A percentile compares a stretch with the other conserved stretches of the same genome.
phyloP scores from a whole-genome alignment of 345 rosid species.

The Sisymbrium altissimum region DNA sequence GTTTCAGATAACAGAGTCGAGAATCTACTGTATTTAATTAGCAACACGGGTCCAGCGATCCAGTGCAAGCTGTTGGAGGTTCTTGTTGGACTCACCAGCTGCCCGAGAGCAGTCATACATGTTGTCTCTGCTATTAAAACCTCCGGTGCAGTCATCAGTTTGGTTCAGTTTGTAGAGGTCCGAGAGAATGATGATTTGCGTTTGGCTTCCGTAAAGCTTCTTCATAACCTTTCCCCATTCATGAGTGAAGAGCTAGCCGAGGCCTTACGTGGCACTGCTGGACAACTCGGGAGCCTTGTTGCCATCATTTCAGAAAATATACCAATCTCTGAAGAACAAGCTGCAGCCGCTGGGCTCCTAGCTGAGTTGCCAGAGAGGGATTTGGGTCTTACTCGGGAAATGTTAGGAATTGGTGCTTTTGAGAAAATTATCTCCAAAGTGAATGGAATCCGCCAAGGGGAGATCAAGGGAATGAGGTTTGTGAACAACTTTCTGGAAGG shows the following conservation, averaged over 20 bases:
- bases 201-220: constrained; percentile 77
- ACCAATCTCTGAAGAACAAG: constrained; percentile 76
- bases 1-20: constrained; percentile 81
- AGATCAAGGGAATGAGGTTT: constrained; percentile 67
- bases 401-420: constrained; percentile 76
- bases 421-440: constrained; percentile 51
- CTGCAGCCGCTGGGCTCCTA: constrained; percentile 83
- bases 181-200: constrained; percentile 52
- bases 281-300: constrained; percentile 78
- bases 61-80: constrained; percentile 97
- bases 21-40: constrained; percentile 75
- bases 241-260: constrained; percentile 83
- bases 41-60: constrained; percentile 95
- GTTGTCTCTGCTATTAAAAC: constrained; percentile 83
- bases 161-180: constrained; percentile 96
- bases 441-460: constrained; percentile 67
- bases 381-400: constrained; percentile 79
- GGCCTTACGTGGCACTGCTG: constrained; percentile 73
- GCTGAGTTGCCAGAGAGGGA: constrained; percentile 91
- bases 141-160: constrained; percentile 87
- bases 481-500: constrained; percentile 79
- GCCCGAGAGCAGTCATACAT: constrained; percentile 51
- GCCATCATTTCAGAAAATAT: constrained; percentile 64
- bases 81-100: constrained; percentile 84
- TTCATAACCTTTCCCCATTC: constrained; percentile 75